Percentiles rank a stretch among this genome's conserved stretches.
Evolutionary conservation across 208 protist species (phyloP).

Genomic region (Angomonas ambiguus): DNA sequence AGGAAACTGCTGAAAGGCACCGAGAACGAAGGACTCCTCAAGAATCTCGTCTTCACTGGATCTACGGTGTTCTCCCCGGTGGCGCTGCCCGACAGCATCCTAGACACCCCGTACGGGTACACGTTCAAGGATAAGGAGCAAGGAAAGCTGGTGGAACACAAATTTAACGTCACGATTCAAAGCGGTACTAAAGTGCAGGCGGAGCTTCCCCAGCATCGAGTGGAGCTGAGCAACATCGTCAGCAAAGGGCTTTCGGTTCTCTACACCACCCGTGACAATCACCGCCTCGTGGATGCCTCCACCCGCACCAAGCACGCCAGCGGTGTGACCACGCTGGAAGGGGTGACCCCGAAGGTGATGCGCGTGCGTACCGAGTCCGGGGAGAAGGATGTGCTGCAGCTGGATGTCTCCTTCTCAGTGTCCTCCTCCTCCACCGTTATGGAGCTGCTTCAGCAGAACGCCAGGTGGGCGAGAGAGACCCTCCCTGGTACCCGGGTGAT

Average conservation of each 20-base stretch:
- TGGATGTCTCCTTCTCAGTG: constrained; percentile 25
- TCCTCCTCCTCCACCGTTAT: constrained; percentile 13
- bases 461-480: neutral
- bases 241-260: constrained; percentile 13
- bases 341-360: constrained; percentile 22
- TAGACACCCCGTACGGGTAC: neutral
- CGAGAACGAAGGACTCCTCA: neutral
- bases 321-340: constrained; percentile 28
- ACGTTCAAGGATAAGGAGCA: neutral
- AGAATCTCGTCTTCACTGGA: neutral
- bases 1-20: neutral
- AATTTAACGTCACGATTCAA: constrained; percentile 12
- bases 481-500: constrained; percentile 4
- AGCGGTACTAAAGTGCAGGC: constrained; percentile 18
- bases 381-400: constrained; percentile 26
- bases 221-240: constrained; percentile 27
- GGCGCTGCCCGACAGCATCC: neutral
- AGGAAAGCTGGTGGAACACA: neutral
- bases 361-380: neutral
- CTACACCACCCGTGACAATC: constrained; percentile 19
- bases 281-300: constrained; percentile 22
- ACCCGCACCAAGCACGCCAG: constrained; percentile 5
- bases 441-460: constrained; percentile 11
- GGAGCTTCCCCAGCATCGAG: constrained; percentile 16
- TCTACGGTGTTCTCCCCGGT: neutral